A percentile compares a stretch with the other conserved stretches of the same genome.
phyloP scores from a whole-genome alignment of 73 alveolate genomes.

The Stentor coeruleus region DNA sequence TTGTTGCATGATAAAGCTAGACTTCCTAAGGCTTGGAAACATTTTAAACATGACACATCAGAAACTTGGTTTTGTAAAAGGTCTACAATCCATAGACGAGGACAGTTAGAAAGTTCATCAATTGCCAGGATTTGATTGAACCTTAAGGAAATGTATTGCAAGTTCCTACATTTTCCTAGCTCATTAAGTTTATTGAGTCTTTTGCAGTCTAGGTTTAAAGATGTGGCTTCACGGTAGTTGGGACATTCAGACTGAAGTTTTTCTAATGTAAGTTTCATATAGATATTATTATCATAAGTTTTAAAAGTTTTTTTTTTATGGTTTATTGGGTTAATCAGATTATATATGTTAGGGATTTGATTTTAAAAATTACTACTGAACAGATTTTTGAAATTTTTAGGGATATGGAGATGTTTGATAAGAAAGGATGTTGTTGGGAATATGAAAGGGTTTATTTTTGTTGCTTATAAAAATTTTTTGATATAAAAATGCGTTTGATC shows the following conservation, averaged over 20 bases:
- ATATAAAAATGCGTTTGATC: conserved; percentile 98
- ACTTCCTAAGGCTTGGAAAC: not conserved
- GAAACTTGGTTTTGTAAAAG: not conserved
- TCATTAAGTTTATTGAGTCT: not conserved
- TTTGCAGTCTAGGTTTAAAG: not conserved
- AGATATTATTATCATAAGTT: too few relatives aligned
- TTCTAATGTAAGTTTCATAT: not conserved
- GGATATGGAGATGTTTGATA: conserved; percentile 92
- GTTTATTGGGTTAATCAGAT: conserved; percentile 82
- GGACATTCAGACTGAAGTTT: not conserved
- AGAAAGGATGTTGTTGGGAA: conserved; percentile 92
- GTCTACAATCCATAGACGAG: not conserved
- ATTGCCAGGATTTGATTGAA: not conserved
- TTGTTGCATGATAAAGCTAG: not conserved
- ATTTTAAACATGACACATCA: not conserved
- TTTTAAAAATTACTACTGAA: conserved; percentile 95
- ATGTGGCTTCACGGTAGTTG: not conserved
- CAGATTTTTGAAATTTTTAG: conserved; percentile 98
- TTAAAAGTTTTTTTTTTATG: too few relatives aligned
- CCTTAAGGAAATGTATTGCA: not conserved
- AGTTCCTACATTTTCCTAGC: not conserved
- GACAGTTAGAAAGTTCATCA: not conserved
- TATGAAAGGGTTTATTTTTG: conserved; percentile 97
- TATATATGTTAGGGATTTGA: conserved; percentile 88
- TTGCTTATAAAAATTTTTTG: conserved; percentile 95